Conservation (phyloP, 83 land plant genomes). For the Picea mariana region DNA sequence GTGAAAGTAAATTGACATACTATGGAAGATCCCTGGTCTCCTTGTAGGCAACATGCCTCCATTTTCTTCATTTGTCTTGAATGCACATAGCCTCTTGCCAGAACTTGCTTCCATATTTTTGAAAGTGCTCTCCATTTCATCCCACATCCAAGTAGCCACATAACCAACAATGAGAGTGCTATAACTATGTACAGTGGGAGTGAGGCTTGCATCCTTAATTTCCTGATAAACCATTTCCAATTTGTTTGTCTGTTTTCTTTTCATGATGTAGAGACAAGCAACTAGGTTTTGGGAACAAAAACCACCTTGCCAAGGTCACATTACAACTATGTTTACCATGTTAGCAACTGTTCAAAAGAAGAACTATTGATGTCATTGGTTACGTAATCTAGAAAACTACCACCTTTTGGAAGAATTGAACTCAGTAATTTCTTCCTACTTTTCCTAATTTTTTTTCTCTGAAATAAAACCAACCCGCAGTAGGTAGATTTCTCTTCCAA, state of each 20-base stretch:
- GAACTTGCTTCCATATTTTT: constrained; percentile 24
- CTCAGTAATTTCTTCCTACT: constrained; percentile 37
- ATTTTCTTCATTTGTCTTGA: constrained; percentile 57
- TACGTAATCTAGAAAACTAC: constrained; percentile 23
- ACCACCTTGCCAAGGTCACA: constrained; percentile 39
- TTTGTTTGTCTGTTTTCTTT: too few relatives aligned
- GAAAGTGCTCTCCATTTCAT: constrained; percentile 59
- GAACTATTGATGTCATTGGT: constrained; percentile 17
- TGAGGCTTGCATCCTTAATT: constrained; percentile 38
- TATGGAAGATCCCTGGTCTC: too few relatives aligned
- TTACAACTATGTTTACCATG: constrained; percentile 30
- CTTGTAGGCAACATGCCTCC: constrained; percentile 29
- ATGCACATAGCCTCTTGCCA: constrained; percentile 74
- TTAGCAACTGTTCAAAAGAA: constrained; percentile 30
- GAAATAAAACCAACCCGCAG: constrained; percentile 26
- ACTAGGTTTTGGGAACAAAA: constrained; percentile 33
- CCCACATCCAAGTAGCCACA: constrained; percentile 79
- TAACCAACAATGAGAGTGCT: constrained; percentile 73
- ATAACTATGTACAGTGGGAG: constrained; percentile 53
- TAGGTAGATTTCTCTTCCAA: constrained; percentile 43
- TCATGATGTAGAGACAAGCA: too few relatives aligned
- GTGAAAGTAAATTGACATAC: too few relatives aligned
- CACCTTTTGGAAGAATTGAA: constrained; percentile 30
- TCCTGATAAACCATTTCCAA: not conserved
- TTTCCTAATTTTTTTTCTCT: constrained; percentile 14